phyloP scores from a whole-genome alignment of 2,329 filamentous ascomycete genomes.

The Stromatinia cepivora region DNA sequence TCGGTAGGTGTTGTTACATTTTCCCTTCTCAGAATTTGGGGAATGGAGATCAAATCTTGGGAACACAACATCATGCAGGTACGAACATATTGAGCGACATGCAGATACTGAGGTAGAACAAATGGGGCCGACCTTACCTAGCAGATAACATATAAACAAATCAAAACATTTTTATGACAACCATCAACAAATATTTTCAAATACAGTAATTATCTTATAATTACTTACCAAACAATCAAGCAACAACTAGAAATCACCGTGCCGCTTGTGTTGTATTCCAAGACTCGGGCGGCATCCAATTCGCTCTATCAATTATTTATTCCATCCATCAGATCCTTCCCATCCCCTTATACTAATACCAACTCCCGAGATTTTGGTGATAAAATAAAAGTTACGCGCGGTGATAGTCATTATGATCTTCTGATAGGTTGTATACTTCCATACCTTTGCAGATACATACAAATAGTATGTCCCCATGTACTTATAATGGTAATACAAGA shows the following conservation, averaged over 20 bases:
- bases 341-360: background rate
- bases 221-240: background rate
- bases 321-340: constrained; percentile 12
- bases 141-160: constrained; percentile 2
- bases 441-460: background rate
- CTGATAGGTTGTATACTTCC: background rate
- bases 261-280: background rate
- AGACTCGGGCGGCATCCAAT: constrained; percentile 5
- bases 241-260: background rate
- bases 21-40: constrained; percentile 10
- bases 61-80: constrained; percentile 24
- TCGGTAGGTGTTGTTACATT: constrained; percentile 13
- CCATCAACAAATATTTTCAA: background rate
- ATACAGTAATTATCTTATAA: constrained; percentile 1
- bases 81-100: constrained; percentile 12
- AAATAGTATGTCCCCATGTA: background rate
- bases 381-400: background rate
- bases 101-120: constrained; percentile 7
- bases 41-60: constrained; percentile 18
- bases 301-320: background rate
- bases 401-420: background rate
- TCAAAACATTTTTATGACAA: constrained; percentile 7
- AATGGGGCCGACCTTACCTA: background rate
- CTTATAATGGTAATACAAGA: background rate
- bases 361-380: constrained; percentile 14